Conservation (phyloP, 2,329 filamentous ascomycete genomes). For the Apiospora hydei region DNA sequence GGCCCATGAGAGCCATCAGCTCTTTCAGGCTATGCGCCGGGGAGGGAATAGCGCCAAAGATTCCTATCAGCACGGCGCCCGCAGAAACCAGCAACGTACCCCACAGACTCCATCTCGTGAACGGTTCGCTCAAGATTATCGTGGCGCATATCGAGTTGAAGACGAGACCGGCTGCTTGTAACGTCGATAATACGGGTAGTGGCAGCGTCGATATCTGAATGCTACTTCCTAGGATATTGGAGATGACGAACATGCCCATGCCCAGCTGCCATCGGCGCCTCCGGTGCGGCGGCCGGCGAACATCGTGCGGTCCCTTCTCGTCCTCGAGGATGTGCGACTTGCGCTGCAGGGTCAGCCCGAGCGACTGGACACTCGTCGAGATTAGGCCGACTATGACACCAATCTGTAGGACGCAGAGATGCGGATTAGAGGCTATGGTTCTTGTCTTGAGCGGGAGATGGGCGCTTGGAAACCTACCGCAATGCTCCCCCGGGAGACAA, state of each 20-base stretch:
- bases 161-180: slow-evolving; percentile 94
- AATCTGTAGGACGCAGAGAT: slow-evolving; percentile 60
- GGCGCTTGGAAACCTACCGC: slow-evolving; percentile 61
- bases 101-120: slow-evolving; percentile 90
- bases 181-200: slow-evolving; percentile 89
- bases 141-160: slow-evolving; percentile 99
- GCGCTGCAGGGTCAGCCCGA: slow-evolving; percentile 93
- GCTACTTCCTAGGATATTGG: slow-evolving; percentile 92
- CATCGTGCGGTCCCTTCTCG: slow-evolving; percentile 82
- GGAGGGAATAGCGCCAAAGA: slow-evolving; percentile 92
- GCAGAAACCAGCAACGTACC: slow-evolving; percentile 87
- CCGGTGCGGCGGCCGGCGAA: slow-evolving; percentile 85
- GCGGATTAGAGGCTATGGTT: slow-evolving; percentile 32
- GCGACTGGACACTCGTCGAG: slow-evolving; percentile 92
- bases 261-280: slow-evolving; percentile 94
- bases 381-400: slow-evolving; percentile 92
- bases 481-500: slow-evolving; percentile 80
- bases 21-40: slow-evolving; percentile 89
- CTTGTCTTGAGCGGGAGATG: not conserved
- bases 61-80: slow-evolving; percentile 90
- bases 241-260: slow-evolving; percentile 96
- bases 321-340: slow-evolving; percentile 99
- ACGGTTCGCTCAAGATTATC: slow-evolving; percentile 89
- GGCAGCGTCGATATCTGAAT: slow-evolving; percentile 98
- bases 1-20: slow-evolving; percentile 76